phyloP scores from a whole-genome alignment of 1,284 basidiomycete species.

The Xanthoconium separans region DNA sequence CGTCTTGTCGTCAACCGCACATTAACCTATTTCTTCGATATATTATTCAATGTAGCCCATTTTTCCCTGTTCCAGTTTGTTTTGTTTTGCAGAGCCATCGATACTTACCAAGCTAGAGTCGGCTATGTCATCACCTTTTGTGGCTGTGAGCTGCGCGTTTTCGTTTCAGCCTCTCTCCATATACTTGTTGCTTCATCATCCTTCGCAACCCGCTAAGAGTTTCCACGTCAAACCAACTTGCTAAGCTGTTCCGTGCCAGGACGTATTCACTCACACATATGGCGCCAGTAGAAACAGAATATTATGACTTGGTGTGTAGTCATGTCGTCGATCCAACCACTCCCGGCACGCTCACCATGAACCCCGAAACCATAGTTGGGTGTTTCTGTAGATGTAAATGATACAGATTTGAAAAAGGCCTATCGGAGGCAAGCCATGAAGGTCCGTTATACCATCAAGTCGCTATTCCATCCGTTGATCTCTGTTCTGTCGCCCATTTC shows the following conservation, averaged over 20 bases:
- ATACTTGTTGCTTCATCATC: not conserved
- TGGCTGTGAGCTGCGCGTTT: conserved; percentile 24
- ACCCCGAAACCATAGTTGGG: conserved; percentile 37
- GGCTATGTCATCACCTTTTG: conserved; percentile 20
- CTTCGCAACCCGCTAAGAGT: conserved; percentile 8
- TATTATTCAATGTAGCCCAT: conserved; percentile 34
- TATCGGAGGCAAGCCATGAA: conserved; percentile 96
- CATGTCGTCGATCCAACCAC: not conserved
- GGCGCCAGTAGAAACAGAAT: conserved; percentile 64
- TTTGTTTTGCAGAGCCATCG: conserved; percentile 1
- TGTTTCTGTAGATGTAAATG: conserved; percentile 52
- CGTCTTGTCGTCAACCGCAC: conserved; percentile 12
- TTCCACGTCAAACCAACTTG: not conserved
- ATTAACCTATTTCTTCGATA: conserved; percentile 27
- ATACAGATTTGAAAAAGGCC: conserved; percentile 89
- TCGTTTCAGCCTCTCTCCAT: conserved; percentile 11
- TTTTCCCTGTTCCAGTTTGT: conserved; percentile 4
- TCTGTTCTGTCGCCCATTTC: not conserved
- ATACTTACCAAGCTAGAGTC: conserved; percentile 1
- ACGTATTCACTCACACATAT: conserved; percentile 32
- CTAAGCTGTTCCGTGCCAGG: not conserved
- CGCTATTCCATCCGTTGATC: not conserved
- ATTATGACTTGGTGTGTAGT: conserved; percentile 59
- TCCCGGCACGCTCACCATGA: conserved; percentile 3
- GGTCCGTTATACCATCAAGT: conserved; percentile 43